Evolutionary conservation across 441 rosid genomes (phyloP).

Genomic region (Manihot esculenta): DNA sequence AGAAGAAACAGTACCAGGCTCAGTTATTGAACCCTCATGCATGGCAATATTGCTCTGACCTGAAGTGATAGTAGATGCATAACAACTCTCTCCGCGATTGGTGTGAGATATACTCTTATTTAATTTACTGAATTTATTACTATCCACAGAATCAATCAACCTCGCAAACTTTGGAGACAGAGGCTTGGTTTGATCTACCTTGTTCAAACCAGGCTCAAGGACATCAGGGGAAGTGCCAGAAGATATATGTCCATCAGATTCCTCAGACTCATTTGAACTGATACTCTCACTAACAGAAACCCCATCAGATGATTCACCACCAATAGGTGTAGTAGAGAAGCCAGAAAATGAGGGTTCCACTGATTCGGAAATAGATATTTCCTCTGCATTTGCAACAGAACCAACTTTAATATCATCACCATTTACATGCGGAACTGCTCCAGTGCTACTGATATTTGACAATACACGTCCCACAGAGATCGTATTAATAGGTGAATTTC

Average conservation of each 20-base stretch:
- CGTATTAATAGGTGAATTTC: conserved; percentile 33
- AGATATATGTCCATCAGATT: conserved; percentile 38
- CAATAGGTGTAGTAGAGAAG: conserved; percentile 46
- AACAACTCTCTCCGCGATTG: conserved; percentile 32
- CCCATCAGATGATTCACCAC: conserved; percentile 69
- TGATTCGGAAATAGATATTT: conserved; percentile 50
- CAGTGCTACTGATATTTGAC: conserved; percentile 33
- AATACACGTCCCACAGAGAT: conserved; percentile 32
- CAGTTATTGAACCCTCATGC: conserved; percentile 29
- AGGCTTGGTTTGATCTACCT: conserved; percentile 42
- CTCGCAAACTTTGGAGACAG: conserved; percentile 72
- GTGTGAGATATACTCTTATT: conserved; percentile 29
- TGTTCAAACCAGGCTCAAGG: conserved; percentile 34
- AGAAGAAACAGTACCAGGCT: conserved; percentile 35
- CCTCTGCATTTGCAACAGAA: conserved; percentile 41
- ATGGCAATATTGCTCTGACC: conserved; percentile 24
- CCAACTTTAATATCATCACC: conserved; percentile 41
- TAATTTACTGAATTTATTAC: conserved; percentile 30
- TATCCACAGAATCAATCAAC: conserved; percentile 61
- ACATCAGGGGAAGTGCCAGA: conserved; percentile 36
- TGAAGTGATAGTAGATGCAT: conserved; percentile 32
- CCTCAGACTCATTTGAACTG: conserved; percentile 55
- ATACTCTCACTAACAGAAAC: conserved; percentile 61
- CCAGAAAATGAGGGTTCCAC: conserved; percentile 68
- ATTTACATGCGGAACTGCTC: conserved; percentile 31